These are phyloP conservation scores for Parasarocladium wereldwijsianum DNA, from an alignment of 2,329 filamentous ascomycete genomes.

Conservation along the genomic window DNA sequence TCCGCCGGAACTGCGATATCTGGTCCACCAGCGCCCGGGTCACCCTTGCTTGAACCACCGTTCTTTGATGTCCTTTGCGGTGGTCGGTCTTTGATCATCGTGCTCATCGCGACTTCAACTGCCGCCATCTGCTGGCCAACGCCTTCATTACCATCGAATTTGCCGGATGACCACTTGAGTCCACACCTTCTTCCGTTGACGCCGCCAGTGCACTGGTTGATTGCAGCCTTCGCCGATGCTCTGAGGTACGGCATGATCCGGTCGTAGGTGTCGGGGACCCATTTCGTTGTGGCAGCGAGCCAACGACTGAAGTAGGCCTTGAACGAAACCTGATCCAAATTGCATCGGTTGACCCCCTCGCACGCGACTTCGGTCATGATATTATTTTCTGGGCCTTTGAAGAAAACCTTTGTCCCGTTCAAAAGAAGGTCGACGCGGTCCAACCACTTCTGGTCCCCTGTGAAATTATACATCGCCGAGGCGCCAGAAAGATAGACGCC, in stretches of 20 bases:
- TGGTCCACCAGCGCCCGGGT: slow-evolving; percentile 29
- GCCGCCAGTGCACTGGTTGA: slow-evolving; percentile 42
- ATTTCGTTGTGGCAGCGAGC: slow-evolving; percentile 47
- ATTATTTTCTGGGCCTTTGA: slow-evolving; percentile 31
- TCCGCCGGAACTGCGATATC: slow-evolving; percentile 31
- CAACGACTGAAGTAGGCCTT: slow-evolving; percentile 48
- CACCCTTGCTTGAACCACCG: slow-evolving; percentile 42
- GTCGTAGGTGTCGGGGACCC: slow-evolving; percentile 43
- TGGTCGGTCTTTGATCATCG: slow-evolving; percentile 32
- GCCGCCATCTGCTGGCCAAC: slow-evolving; percentile 60
- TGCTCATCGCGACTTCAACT: slow-evolving; percentile 48
- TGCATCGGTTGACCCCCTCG: slow-evolving; percentile 45
- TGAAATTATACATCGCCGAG: slow-evolving; percentile 56
- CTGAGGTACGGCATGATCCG: slow-evolving; percentile 37
- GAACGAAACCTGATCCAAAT: slow-evolving; percentile 48
- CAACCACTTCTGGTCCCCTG: slow-evolving; percentile 36
- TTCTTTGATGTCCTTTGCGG: slow-evolving; percentile 31
- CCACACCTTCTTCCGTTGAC: slow-evolving; percentile 43
- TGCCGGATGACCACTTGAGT: slow-evolving; percentile 39
- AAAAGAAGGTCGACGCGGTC: slow-evolving; percentile 42
- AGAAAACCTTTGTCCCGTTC: slow-evolving; percentile 37
- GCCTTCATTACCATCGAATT: slow-evolving; percentile 44
- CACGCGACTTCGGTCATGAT: slow-evolving; percentile 55
- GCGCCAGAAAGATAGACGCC: slow-evolving; percentile 52
- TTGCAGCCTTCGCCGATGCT: slow-evolving; percentile 41